Base-by-base conservation (phyloP, 2,329 filamentous ascomycete genomes). In the Botrytis fragariae region DNA sequence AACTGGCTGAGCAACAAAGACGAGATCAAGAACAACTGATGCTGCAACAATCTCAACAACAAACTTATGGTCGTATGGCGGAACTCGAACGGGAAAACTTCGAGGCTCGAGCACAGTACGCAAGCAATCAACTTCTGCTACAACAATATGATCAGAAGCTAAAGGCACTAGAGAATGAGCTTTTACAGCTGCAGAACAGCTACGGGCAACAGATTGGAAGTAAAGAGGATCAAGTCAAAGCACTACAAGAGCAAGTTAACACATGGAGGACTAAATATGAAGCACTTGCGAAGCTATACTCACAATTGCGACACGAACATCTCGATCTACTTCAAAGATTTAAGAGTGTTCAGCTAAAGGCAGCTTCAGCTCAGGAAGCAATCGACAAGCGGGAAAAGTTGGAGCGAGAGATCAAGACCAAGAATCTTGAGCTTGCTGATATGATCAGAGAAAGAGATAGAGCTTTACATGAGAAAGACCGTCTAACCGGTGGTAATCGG, bases 221-320 rank as follows among this genome's bases (percentile, higher is more conserved):
- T 81, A 97, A 95, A 81, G 96, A 99, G 79, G 96, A 98, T 78
- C 95, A 98, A 83, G 95, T 99, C 78, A 88, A 91, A 37, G 91
- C 96, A 2, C 86, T 99, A 32, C 96, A 98, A 80, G 96, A 98
- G 84, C 96, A 98, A 83, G 92, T 98, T 77, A 98, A 98, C 83
- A 98, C 95, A 0, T 99, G 96, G 96, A 89, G 96, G 74, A 92
- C 93, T 70, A 99, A 99, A 83, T 99, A 99, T 80, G 96, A 99
- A 82, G 93, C 95, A 0, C 85, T 99, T 68, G 96, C 96, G 37
- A 99, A 98, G 84, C 87, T 99, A 22, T 99, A 99, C 84, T 98
- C 95, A 12, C 96, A 99, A 83, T 86, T 99, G 75, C 92, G 96
- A 70, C 92, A 96, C 77, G 96, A 99, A 83, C 96, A 99, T 84